phyloP scores from a whole-genome alignment of 768 basidiomycete genomes.

The Tricholoma sp. region DNA sequence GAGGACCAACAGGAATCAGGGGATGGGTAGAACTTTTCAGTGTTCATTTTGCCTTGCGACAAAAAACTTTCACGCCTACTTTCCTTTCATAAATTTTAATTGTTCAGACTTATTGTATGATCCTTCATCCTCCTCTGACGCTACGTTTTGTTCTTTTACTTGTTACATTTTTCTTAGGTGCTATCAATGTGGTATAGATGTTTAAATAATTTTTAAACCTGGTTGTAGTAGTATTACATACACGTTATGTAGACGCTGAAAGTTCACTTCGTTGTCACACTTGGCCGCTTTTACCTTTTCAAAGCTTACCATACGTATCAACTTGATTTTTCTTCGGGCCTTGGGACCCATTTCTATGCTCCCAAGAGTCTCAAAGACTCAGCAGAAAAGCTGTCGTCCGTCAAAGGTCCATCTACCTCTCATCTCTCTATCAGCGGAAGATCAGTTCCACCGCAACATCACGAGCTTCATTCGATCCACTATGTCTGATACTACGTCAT shows the following conservation, averaged over 20 bases:
- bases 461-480: conserved; percentile 46
- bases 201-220: no score
- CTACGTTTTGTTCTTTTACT: no score
- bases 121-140: neutral
- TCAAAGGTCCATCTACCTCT: conserved; percentile 34
- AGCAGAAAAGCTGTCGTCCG: neutral
- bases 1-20: neutral
- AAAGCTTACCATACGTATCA: conserved; percentile 1
- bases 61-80: no score
- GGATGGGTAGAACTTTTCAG: neutral
- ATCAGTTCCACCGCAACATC: conserved; percentile 56
- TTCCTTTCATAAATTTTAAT: no score
- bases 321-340: conserved; percentile 7
- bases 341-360: conserved; percentile 12
- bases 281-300: no score
- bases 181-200: no score
- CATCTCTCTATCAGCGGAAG: conserved; percentile 43
- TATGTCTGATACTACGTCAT: conserved; percentile 37
- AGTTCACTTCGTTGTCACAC: no score
- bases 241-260: no score
- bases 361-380: conserved; percentile 2
- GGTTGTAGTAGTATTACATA: no score
- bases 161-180: no score
- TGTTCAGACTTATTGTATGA: no score
- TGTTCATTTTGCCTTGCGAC: no score